phyloP scores from a whole-genome alignment of 2,329 filamentous ascomycete genomes.

The Verticillium dahliae region DNA sequence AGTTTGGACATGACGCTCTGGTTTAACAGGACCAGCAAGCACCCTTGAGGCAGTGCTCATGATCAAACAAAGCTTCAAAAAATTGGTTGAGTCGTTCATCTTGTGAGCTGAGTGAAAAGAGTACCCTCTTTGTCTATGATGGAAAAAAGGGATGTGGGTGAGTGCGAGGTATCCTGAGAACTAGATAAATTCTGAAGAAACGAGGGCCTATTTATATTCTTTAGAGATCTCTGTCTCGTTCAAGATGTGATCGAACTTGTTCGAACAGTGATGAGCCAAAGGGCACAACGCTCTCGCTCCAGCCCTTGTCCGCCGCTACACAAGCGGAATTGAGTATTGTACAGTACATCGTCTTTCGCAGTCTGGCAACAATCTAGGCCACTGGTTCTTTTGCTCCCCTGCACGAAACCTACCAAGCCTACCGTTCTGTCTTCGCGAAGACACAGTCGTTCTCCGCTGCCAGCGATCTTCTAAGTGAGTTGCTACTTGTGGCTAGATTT shows the following conservation, averaged over 20 bases:
- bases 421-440: too few species aligned
- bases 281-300: too few species aligned
- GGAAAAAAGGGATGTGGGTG: neutral
- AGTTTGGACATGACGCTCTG: neutral
- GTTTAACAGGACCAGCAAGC: constrained; percentile 4
- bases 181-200: neutral
- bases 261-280: too few species aligned
- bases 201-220: neutral
- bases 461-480: neutral
- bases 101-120: neutral
- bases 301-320: too few species aligned
- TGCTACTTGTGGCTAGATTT: neutral
- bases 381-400: neutral
- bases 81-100: neutral
- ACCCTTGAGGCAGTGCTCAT: neutral
- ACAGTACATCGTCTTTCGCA: too few species aligned
- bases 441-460: too few species aligned
- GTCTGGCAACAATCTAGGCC: neutral
- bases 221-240: too few species aligned
- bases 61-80: neutral
- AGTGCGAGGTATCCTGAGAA: neutral
- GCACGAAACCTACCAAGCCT: neutral
- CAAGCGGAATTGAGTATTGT: too few species aligned
- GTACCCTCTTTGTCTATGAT: neutral
- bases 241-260: too few species aligned